phyloP scores from a whole-genome alignment of 2,329 filamentous ascomycete species.

The Catunica adiposa region DNA sequence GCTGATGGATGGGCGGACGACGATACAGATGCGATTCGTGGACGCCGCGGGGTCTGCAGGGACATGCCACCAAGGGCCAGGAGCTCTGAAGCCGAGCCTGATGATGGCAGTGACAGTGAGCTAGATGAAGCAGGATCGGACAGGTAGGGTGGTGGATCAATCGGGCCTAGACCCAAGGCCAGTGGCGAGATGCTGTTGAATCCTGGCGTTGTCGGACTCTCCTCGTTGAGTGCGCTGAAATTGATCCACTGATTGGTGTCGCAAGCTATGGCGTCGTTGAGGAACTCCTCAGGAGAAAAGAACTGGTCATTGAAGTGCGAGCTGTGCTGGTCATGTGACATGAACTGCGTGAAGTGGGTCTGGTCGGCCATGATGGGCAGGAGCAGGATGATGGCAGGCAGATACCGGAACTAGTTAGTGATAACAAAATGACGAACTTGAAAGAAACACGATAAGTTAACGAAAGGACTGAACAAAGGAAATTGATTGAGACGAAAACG shows the following conservation, averaged over 20 bases:
- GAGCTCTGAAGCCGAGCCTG: conserved; percentile 8
- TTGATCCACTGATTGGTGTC: background rate
- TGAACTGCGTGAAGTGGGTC: background rate
- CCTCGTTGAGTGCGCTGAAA: background rate
- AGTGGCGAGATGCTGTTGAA: background rate
- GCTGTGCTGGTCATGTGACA: background rate
- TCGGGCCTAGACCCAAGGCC: background rate
- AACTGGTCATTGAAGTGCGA: background rate
- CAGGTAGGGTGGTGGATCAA: background rate
- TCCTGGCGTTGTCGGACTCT: background rate
- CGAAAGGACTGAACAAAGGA: too few species aligned
- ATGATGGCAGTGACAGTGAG: background rate
- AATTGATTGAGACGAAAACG: too few species aligned
- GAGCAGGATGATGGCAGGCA: background rate
- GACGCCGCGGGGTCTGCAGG: conserved; percentile 6
- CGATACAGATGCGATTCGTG: conserved; percentile 4
- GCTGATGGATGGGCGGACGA: conserved; percentile 3
- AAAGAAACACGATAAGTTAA: too few species aligned
- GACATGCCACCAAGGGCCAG: conserved; percentile 9
- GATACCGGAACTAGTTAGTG: background rate
- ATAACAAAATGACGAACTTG: background rate
- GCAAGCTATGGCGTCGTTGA: background rate
- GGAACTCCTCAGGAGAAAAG: background rate
- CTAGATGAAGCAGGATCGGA: background rate
- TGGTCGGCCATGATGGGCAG: background rate